These are phyloP conservation scores for Zizania palustris DNA, from an alignment of 202 grass and related monocot genomes.

Conservation along the genomic window DNA sequence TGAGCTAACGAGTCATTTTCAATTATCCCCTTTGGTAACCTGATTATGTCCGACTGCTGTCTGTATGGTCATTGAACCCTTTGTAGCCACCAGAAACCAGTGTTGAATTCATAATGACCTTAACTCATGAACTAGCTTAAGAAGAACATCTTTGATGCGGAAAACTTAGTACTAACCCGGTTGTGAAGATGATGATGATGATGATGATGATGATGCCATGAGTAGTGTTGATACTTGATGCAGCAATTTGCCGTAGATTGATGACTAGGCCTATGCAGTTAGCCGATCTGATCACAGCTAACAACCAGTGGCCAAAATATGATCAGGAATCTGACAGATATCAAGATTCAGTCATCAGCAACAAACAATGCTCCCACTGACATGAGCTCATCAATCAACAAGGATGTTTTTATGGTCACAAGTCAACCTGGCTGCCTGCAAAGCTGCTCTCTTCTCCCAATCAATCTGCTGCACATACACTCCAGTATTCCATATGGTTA, in stretches of 20 bases:
- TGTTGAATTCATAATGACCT: no score
- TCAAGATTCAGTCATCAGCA: background rate
- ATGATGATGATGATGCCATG: no score
- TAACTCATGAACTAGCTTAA: no score
- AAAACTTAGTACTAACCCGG: no score
- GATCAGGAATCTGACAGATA: background rate
- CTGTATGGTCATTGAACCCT: background rate
- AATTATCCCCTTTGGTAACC: background rate
- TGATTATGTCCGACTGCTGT: background rate
- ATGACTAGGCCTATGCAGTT: no score
- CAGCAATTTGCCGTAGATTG: no score
- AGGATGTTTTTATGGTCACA: background rate
- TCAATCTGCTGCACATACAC: conserved; percentile 27
- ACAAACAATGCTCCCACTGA: conserved; percentile 35
- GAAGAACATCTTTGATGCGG: no score
- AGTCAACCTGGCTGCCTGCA: background rate
- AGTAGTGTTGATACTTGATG: no score
- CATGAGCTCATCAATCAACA: background rate
- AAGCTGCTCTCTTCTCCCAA: conserved; percentile 26
- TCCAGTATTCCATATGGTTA: background rate
- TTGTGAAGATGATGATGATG: no score
- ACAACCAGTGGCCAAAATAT: background rate
- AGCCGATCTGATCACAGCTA: no score
- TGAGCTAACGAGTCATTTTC: background rate
- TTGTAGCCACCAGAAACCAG: background rate